phyloP scores from a whole-genome alignment of 192 early-diverging fungal species.

The Spizellomyces punctatus region DNA sequence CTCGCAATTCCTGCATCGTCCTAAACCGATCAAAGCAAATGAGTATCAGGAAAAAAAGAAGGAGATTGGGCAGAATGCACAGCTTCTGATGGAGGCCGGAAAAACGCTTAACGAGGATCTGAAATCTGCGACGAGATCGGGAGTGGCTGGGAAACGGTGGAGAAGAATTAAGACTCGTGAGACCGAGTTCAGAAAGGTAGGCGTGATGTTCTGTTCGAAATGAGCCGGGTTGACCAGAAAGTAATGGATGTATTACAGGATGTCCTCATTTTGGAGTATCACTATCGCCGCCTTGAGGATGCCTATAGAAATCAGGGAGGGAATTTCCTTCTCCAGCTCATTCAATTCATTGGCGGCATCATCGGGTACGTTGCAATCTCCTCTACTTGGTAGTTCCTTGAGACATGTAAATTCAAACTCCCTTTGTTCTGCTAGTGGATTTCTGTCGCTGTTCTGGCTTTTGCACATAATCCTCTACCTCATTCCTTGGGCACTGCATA shows the following conservation, averaged over 20 bases:
- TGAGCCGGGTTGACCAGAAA: neutral
- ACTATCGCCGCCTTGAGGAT: slow-evolving; percentile 58
- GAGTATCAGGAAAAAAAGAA: slow-evolving; percentile 55
- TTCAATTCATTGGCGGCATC: slow-evolving; percentile 45
- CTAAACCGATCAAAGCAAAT: slow-evolving; percentile 54
- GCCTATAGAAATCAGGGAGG: slow-evolving; percentile 56
- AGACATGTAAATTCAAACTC: too few relatives aligned
- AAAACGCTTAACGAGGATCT: slow-evolving; percentile 52
- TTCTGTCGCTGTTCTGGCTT: slow-evolving; percentile 59
- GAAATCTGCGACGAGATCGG: slow-evolving; percentile 38
- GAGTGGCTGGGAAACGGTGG: slow-evolving; percentile 37
- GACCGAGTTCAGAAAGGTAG: slow-evolving; percentile 58
- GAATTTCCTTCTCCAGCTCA: slow-evolving; percentile 52
- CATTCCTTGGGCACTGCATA: slow-evolving; percentile 46
- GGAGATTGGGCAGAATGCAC: slow-evolving; percentile 54
- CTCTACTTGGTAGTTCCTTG: too few relatives aligned
- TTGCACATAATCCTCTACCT: slow-evolving; percentile 60
- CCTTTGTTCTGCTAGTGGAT: slow-evolving; percentile 25
- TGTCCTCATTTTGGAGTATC: slow-evolving; percentile 58
- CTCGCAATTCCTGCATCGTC: slow-evolving; percentile 53
- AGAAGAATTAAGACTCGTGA: slow-evolving; percentile 49
- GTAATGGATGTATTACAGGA: slow-evolving; percentile 33
- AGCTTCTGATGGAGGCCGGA: slow-evolving; percentile 51
- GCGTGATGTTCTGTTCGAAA: neutral
- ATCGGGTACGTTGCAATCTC: slow-evolving; percentile 41